Evolutionary conservation across 257 asterid species (phyloP), one percentile per base, ranked within the genome.

Genomic region (Solanum bulbocastanum): DNA sequence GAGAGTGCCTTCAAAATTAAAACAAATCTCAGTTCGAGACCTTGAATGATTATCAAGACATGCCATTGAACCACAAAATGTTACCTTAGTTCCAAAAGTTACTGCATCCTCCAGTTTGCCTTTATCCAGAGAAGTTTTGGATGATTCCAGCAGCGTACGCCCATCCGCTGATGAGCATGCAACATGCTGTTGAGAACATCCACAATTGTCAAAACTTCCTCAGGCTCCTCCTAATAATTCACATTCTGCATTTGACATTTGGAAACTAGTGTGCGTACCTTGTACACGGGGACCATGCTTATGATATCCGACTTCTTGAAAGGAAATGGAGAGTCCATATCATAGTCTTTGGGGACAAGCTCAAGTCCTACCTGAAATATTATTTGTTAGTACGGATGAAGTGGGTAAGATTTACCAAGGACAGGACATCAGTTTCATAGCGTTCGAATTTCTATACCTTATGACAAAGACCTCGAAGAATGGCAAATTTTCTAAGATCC

Each of bases 101-200:
- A 97, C 98, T 35, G 99, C 98, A 37, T 97, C 99, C 90, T 97
- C 99, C 85, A 97, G 95, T 91, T 97, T 97, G 87, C 99, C 99
- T 92, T 97, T 96, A 90, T 97, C 99, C 42, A 97, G 93, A 32
- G 99, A 98, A 91, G 93, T 94, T 94, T 97, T 97, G 87, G 99
- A 96, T 58, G 99, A 95, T 90, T 97, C 99, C 88, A 97, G 92
- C 68, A 96, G 93, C 87, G 92, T 94, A 90, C 99, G 94, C 84
- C 99, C 99, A 92, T 97, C 99, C 69, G 97, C 98, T 89, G 99
- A 96, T 74, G 98, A 94, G 96, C 99, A 97, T 76, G 91, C 97
- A 44, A 94, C 99, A 93, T 97, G 98, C 99, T 97, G 95, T 85
- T 86, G 40, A 62, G 44, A 60, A 75, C 85, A 74, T 40, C 44